These are phyloP conservation scores for Casaregolazyma lundiana DNA, from an alignment of 1,139 yeast genomes.

Conservation along the genomic window DNA sequence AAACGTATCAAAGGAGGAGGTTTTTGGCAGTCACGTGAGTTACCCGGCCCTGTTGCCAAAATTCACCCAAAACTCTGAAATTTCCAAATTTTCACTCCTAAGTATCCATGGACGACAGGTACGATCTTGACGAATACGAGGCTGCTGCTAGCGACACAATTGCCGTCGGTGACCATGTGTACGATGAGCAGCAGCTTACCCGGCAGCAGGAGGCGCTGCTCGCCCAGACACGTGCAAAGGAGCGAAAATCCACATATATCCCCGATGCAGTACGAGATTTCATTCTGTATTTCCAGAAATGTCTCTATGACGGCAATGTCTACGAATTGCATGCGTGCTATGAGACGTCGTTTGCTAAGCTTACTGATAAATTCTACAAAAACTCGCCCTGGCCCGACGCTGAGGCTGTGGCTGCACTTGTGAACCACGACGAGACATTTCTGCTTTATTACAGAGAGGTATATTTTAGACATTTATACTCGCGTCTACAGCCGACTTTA, in stretches of 20 bases:
- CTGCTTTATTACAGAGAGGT: constrained; percentile 44
- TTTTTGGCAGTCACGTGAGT: not conserved
- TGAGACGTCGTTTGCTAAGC: constrained; percentile 42
- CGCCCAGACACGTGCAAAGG: constrained; percentile 8
- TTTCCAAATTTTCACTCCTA: constrained; percentile 6
- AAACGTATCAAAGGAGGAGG: not conserved
- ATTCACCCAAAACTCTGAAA: constrained; percentile 3
- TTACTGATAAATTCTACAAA: constrained; percentile 44
- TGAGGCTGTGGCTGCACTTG: constrained; percentile 40
- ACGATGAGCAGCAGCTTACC: constrained; percentile 31
- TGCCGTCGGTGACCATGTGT: constrained; percentile 31
- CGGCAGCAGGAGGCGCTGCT: constrained; percentile 28
- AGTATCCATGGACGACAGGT: constrained; percentile 22
- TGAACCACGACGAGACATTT: constrained; percentile 42
- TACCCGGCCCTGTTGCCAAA: not conserved
- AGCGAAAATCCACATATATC: constrained; percentile 19
- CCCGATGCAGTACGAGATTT: constrained; percentile 45
- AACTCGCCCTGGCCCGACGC: constrained; percentile 46
- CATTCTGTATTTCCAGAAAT: constrained; percentile 41
- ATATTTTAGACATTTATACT: constrained; percentile 46
- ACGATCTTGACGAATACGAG: constrained; percentile 25
- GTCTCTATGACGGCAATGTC: constrained; percentile 40
- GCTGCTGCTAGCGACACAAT: constrained; percentile 23
- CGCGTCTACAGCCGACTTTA: constrained; percentile 40
- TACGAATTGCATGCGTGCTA: constrained; percentile 43